Conservation (phyloP, 2,329 filamentous ascomycete species). For the Catunica adiposa region DNA sequence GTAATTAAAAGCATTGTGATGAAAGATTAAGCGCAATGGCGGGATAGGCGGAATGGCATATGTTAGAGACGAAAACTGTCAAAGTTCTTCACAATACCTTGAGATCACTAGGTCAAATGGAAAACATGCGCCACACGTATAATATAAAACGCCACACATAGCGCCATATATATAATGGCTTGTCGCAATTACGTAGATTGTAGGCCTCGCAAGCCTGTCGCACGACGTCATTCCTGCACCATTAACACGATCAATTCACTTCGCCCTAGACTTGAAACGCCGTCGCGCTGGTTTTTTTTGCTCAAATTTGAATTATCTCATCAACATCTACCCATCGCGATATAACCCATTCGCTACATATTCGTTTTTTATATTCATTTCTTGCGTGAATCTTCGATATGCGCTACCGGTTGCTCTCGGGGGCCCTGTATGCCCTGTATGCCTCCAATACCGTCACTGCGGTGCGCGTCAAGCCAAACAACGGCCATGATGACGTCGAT, state of each 20-base stretch:
- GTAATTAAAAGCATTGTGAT: background rate
- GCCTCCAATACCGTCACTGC: constrained; percentile 18
- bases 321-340: background rate
- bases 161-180: background rate
- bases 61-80: no score
- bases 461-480: constrained; percentile 17
- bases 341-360: background rate
- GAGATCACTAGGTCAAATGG: no score
- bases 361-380: background rate
- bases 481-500: constrained; percentile 19
- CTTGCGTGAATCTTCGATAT: constrained; percentile 2
- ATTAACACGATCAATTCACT: no score
- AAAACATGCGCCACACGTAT: constrained; percentile 3
- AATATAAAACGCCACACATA: background rate
- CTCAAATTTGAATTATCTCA: background rate
- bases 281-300: background rate
- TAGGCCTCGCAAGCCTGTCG: background rate
- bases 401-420: constrained; percentile 9
- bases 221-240: background rate
- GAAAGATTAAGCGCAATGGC: background rate
- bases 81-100: background rate
- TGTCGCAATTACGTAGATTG: background rate
- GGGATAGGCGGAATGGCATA: background rate
- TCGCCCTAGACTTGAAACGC: no score
- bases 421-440: constrained; percentile 7